Evolutionary conservation across 1,284 basidiomycete species (phyloP), one percentile per base, ranked within the genome.

Genomic region (Cystobasidiaceae sp.): DNA sequence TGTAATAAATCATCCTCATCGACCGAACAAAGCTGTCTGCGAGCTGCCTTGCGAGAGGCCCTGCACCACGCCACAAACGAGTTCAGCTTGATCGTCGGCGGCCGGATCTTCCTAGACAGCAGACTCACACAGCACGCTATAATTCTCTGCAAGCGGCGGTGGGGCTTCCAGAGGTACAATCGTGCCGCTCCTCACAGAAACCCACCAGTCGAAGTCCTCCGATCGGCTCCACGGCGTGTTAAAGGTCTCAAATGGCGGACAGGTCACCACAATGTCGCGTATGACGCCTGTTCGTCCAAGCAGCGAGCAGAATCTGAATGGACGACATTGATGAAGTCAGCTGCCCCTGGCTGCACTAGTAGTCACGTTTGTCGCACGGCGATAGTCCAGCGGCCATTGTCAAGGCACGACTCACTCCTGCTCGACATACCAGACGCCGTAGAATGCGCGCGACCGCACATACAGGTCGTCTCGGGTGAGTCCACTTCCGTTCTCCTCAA

Each of bases 371-470:
- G n/a, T n/a, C n/a, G n/a, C n/a, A n/a, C n/a, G n/a, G n/a, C n/a
- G n/a, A n/a, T n/a, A n/a, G n/a, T n/a, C n/a, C n/a, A n/a, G n/a
- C 13, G 27, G 9, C 23, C 13, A 9, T 27, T 50, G 27, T 13
- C 23, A 25, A 13, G 25, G 13, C 23, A 23, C 48, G 11, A 39
- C 54, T 56, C 23, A 60, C 58, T 60, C 58, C n/a, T 62, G 45
- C n/a, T 62, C 60, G 34, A 54, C 19, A n/a, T 49, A 15, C 46
- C 58, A 51, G 15, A 60, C 39, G 19, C 28, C 45, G 45, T 46
- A 60, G 46, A 60, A 60, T 2, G 58, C 48, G 34, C 45, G 45
- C 19, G 45, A 28, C 9, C 58, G 45, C 1, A 60, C 37, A 27
- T 60, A 50, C 7, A 60, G n/a, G 23, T 60, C 58, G 23, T 60